A percentile compares a stretch with the other conserved stretches of the same genome.
Conservation (phyloP, 352 stramenopile species). For the Phytophthora multivora region DNA sequence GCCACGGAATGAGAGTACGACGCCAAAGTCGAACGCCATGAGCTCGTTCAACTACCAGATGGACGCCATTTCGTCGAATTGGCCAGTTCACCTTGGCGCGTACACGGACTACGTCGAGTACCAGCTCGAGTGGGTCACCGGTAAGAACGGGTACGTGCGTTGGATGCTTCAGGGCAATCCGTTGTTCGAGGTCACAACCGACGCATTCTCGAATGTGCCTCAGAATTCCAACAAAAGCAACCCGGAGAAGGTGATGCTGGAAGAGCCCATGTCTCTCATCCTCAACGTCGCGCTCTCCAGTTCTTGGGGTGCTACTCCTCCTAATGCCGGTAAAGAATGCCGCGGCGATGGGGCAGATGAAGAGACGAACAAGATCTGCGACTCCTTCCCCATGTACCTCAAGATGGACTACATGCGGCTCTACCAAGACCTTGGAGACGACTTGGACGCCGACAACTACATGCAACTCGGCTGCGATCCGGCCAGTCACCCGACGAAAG, state of each 20-base stretch:
- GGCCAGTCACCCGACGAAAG: slow-evolving; percentile 47
- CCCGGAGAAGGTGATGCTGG: slow-evolving; percentile 65
- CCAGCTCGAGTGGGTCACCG: slow-evolving; percentile 77
- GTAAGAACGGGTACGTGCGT: slow-evolving; percentile 59
- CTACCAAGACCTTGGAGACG: slow-evolving; percentile 55
- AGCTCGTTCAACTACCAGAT: slow-evolving; percentile 78
- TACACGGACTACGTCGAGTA: slow-evolving; percentile 66
- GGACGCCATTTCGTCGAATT: slow-evolving; percentile 81
- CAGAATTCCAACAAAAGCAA: slow-evolving; percentile 57
- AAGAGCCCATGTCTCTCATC: slow-evolving; percentile 93
- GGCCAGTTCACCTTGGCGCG: slow-evolving; percentile 53
- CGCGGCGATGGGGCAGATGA: slow-evolving; percentile 49
- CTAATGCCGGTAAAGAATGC: slow-evolving; percentile 50
- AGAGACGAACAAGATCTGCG: slow-evolving; percentile 51
- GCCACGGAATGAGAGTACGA: slow-evolving; percentile 34
- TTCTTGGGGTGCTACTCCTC: slow-evolving; percentile 77
- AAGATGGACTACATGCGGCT: slow-evolving; percentile 71
- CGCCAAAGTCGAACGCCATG: slow-evolving; percentile 55
- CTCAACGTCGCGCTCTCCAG: slow-evolving; percentile 93
- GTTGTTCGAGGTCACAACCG: slow-evolving; percentile 62
- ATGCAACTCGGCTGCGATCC: slow-evolving; percentile 66
- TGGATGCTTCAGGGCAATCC: slow-evolving; percentile 61
- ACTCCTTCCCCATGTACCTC: slow-evolving; percentile 76
- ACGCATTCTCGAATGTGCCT: slow-evolving; percentile 51
- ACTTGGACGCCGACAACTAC: slow-evolving; percentile 44